phyloP scores from a whole-genome alignment of 2,329 filamentous ascomycete species.

The Hymenotorrendiella dingleyae region DNA sequence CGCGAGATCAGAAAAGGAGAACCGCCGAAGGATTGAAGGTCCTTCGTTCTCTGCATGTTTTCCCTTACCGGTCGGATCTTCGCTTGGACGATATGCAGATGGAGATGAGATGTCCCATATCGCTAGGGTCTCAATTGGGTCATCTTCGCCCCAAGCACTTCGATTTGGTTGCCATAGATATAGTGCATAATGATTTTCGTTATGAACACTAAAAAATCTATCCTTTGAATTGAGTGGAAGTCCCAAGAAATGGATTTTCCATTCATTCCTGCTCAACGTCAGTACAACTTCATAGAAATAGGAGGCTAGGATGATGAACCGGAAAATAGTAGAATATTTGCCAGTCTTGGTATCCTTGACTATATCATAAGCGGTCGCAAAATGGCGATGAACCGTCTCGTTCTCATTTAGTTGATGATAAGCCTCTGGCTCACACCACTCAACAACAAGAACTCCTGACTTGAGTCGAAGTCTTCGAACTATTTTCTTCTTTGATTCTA shows the following conservation, averaged over 20 bases:
- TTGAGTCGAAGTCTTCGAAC: constrained; percentile 50
- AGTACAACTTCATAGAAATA: background rate
- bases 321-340: constrained; percentile 41
- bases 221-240: constrained; percentile 48
- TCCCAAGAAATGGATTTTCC: constrained; percentile 53
- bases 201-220: constrained; percentile 59
- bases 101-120: constrained; percentile 53
- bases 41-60: constrained; percentile 31
- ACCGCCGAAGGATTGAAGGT: constrained; percentile 42
- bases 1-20: constrained; percentile 46
- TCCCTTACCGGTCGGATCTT: constrained; percentile 39
- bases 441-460: constrained; percentile 51
- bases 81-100: constrained; percentile 43
- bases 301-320: constrained; percentile 31
- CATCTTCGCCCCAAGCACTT: constrained; percentile 48
- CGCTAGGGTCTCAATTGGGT: constrained; percentile 50
- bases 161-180: constrained; percentile 57
- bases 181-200: constrained; percentile 51
- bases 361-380: constrained; percentile 53
- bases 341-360: constrained; percentile 7
- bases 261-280: constrained; percentile 37
- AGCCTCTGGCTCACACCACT: constrained; percentile 52
- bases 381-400: constrained; percentile 50
- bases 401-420: constrained; percentile 46
- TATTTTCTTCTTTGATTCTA: constrained; percentile 42